phyloP scores from a whole-genome alignment of 495 filamentous ascomycete genomes.

The Penicillium daleae region DNA sequence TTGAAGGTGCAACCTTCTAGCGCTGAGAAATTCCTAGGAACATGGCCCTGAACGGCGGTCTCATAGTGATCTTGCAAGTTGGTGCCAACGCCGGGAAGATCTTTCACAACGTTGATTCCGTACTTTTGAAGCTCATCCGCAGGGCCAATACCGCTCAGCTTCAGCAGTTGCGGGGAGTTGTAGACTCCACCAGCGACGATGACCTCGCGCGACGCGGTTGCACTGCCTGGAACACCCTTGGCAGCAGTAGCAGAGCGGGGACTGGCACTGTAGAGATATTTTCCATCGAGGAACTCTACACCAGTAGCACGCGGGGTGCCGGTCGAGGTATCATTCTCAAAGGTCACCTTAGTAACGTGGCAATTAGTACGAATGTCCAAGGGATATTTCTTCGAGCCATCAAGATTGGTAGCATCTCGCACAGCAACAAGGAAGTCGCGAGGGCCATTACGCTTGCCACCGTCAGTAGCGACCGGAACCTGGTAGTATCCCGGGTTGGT shows the following conservation, averaged over 20 bases:
- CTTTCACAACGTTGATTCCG: constrained; percentile 55
- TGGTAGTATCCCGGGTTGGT: constrained; percentile 52
- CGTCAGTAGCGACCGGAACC: constrained; percentile 53
- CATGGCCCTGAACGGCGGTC: constrained; percentile 48
- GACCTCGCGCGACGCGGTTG: constrained; percentile 57
- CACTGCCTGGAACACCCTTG: constrained; percentile 47
- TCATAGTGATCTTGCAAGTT: constrained; percentile 73
- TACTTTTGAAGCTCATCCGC: constrained; percentile 49
- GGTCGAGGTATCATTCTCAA: constrained; percentile 42
- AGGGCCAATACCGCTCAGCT: constrained; percentile 66
- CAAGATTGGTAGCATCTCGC: constrained; percentile 49
- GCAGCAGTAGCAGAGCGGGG: constrained; percentile 37
- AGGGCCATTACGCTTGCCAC: constrained; percentile 51
- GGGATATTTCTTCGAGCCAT: constrained; percentile 59
- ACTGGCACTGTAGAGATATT: constrained; percentile 62
- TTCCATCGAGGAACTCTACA: constrained; percentile 64
- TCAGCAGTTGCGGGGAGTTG: constrained; percentile 67
- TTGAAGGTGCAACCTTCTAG: constrained; percentile 51
- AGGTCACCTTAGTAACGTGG: constrained; percentile 62
- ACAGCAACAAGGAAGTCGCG: constrained; percentile 59
- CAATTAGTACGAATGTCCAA: constrained; percentile 63
- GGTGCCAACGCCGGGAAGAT: constrained; percentile 65
- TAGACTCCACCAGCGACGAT: constrained; percentile 63
- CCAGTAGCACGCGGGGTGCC: constrained; percentile 58
- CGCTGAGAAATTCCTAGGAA: constrained; percentile 44